These are phyloP conservation scores for Ceriops decandra DNA, from an alignment of 345 rosid genomes.

Conservation along the genomic window DNA sequence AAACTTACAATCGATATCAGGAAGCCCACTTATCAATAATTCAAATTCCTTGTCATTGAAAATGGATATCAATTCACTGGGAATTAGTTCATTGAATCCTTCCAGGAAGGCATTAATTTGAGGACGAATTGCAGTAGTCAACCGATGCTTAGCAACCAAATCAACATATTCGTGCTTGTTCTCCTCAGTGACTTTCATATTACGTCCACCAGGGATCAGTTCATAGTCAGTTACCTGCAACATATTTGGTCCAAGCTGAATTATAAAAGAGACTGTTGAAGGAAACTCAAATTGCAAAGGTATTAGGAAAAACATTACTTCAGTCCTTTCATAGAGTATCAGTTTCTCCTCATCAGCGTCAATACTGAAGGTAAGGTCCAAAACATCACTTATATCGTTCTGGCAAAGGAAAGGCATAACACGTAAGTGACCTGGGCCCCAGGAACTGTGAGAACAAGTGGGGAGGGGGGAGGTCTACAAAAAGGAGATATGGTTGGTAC, in stretches of 20 bases:
- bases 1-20: constrained; percentile 86
- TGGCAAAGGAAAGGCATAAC: constrained; percentile 32
- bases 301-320: constrained; percentile 39
- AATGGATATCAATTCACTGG: constrained; percentile 70
- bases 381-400: constrained; percentile 82
- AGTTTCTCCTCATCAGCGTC: constrained; percentile 97
- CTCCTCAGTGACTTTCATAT: constrained; percentile 88
- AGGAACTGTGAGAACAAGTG: background rate
- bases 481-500: constrained; percentile 30
- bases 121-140: constrained; percentile 97
- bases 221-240: constrained; percentile 91
- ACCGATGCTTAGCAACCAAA: constrained; percentile 80
- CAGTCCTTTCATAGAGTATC: constrained; percentile 73
- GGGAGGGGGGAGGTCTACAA: background rate
- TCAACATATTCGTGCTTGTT: constrained; percentile 92
- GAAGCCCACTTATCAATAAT: constrained; percentile 90
- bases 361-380: constrained; percentile 86
- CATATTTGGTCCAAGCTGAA: constrained; percentile 9
- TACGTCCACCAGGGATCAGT: constrained; percentile 85
- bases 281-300: background rate
- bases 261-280: background rate
- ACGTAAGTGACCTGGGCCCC: background rate
- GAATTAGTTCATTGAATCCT: constrained; percentile 79
- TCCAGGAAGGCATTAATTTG: constrained; percentile 90
- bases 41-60: constrained; percentile 95